phyloP scores from a whole-genome alignment of 257 asterid genomes.

The Gynochthodes officinalis region DNA sequence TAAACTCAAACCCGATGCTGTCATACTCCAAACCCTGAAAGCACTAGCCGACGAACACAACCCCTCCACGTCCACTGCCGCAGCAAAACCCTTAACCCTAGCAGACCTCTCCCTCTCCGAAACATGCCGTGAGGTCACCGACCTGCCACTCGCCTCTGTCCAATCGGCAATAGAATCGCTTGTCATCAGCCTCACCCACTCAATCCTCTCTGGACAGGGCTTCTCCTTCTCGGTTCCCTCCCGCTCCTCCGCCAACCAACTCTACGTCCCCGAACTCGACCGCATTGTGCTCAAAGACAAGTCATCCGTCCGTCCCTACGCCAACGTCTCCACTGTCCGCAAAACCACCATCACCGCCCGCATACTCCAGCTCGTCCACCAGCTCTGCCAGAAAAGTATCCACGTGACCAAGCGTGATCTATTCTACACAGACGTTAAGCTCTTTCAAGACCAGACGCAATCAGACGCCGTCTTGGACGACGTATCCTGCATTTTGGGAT shows the following conservation, averaged over 20 bases:
- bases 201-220: constrained; percentile 73
- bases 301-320: constrained; percentile 62
- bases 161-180: constrained; percentile 59
- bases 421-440: constrained; percentile 84
- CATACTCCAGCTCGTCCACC: constrained; percentile 76
- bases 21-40: constrained; percentile 53
- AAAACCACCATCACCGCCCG: constrained; percentile 76
- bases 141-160: constrained; percentile 68
- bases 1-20: constrained; percentile 56
- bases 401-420: constrained; percentile 93
- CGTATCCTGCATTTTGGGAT: constrained; percentile 72
- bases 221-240: constrained; percentile 79
- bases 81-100: constrained; percentile 48
- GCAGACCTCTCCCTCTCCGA: constrained; percentile 66
- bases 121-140: constrained; percentile 74
- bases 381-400: constrained; percentile 63
- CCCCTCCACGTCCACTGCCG: constrained; percentile 39
- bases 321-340: constrained; percentile 72
- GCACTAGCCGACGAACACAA: constrained; percentile 35
- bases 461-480: constrained; percentile 80
- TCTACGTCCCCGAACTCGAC: constrained; percentile 84
- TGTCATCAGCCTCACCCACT: constrained; percentile 57
- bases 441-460: constrained; percentile 74
- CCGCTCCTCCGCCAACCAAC: constrained; percentile 80
- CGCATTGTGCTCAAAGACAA: constrained; percentile 82